Base-by-base conservation (phyloP, 805 yeast genomes). In the Monosporozyma servazzii region DNA sequence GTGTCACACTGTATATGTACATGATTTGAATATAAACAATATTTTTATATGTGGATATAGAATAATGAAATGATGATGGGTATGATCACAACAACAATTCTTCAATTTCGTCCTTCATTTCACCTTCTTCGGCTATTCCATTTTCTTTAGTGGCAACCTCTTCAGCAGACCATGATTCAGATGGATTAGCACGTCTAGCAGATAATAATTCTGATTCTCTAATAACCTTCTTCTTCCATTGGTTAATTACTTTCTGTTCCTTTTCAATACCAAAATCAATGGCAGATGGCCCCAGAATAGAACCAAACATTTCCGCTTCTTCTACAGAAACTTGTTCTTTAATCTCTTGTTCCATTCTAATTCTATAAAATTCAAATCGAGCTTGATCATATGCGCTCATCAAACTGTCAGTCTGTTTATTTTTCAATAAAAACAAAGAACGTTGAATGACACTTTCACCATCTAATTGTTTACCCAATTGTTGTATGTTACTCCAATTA, bases 381-480 rank as follows among this genome's bases (percentile, higher is more conserved):
- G 98, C 88, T 61, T 80, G 79, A 62, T 88, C 91, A 64, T 91
- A 93, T 0, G 96, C 95, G 17, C 79, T 80, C 46, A 76, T 65
- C 27, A 83, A 62, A 40, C 65, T 58, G 25, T 57, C 55, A 45
- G 58, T 51, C 6, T 61, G 53, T 5, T 70, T 64, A 13, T 68
- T 68, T 21, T 73, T 67, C 49, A 80, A 61, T 41, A 86, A 62
- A 64, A 76, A 81, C 44, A 85, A 53, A 0, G 90, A 76, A 66
- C 93, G 77, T 65, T 84, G 91, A 2, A 86, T 88, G 8, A 86
- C 93, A 53, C 81, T 77, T 69, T 93, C 99, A 54, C 98, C 98
- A 61, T 88, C 96, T 37, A 93, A 73, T 21, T 84, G 84, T 64
- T 84, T 83, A 45, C 75, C 71, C 31, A 82, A 65, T 67, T 93